These are phyloP conservation scores for Rhinocladiella mackenziei DNA, from an alignment of 2,329 filamentous ascomycete genomes.

Conservation along the genomic window DNA sequence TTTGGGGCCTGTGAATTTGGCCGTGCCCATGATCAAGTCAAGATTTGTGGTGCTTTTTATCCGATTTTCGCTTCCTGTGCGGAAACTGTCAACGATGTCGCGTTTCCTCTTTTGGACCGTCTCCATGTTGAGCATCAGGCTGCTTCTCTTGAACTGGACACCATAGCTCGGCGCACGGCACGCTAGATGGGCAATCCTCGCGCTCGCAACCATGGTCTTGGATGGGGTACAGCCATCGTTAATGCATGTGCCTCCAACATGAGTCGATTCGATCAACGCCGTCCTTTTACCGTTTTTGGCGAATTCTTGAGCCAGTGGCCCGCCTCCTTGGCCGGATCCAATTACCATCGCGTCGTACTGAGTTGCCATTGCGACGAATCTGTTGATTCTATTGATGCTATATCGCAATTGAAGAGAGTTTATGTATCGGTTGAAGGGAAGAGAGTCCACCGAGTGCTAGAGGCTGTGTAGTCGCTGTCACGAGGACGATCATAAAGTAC, in stretches of 20 bases:
- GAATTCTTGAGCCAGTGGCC: conserved; percentile 48
- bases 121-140: conserved; percentile 45
- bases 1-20: conserved; percentile 42
- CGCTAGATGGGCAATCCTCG: conserved; percentile 47
- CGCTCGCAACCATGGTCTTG: conserved; percentile 55
- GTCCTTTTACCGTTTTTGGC: conserved; percentile 45
- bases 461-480: background rate
- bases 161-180: conserved; percentile 46
- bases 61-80: conserved; percentile 46
- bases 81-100: conserved; percentile 51
- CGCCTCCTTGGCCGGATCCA: conserved; percentile 53
- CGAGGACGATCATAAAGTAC: background rate
- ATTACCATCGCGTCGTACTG: conserved; percentile 46
- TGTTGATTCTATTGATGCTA: conserved; percentile 6
- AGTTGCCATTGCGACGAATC: conserved; percentile 25
- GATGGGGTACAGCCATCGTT: conserved; percentile 57
- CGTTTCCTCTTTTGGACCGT: conserved; percentile 51
- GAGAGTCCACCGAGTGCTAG: background rate
- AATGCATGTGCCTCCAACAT: conserved; percentile 52
- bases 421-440: too few relatives aligned
- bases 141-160: conserved; percentile 34
- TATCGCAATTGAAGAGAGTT: too few relatives aligned
- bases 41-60: conserved; percentile 38
- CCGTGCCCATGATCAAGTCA: conserved; percentile 46
- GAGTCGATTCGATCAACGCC: conserved; percentile 46